Base-by-base conservation (phyloP, 164 flowering plant genomes). In the Magnolia sinica region DNA sequence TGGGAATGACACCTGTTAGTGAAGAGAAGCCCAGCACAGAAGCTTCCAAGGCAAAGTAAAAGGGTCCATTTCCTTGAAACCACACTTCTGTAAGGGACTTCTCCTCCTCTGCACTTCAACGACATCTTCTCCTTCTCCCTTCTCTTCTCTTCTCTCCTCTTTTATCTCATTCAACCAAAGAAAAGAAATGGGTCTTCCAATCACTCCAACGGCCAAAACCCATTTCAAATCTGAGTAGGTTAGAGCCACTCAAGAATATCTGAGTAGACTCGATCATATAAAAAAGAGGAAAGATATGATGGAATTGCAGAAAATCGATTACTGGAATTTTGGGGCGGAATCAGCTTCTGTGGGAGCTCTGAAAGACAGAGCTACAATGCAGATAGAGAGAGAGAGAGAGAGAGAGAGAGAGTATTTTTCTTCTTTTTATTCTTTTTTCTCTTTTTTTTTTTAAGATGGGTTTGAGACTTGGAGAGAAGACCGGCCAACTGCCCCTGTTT, bases 21-120 rank as follows among this genome's bases (percentile, higher is more conserved):
- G 89, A 92, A 89, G 82, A 89, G 82, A 84, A 88, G 83, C 52
- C 97, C 97, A 73, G 83, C 88, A 76, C 90, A 89, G 83, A 92
- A 92, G 81, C 97, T 87, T 49, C 87, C 82, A 11, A 91, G 23
- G 76, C 97, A 91, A 37, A 92, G 86, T 70, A 89, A 81, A 73
- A 89, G 72, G 27, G 82, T 82, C 88, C 83, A 85, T 31, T 85
- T 90, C 52, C 86, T 79, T 1, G 96, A 75, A 6, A 87, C 67
- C 24, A 81, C 76, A 74, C 72, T 85, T 64, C 80, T 90, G 4
- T 84, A 76, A 78, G 76, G 27, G 1, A 58, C 27, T 65, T 87
- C 91, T 73, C 78, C 81, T 77, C 77, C 86, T 85, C 86, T 90
- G 76, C 79, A 85, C 85, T 90, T 90, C 68, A 76, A 71, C 52